Evolutionary conservation across 2,329 filamentous ascomycete genomes (phyloP).

Genomic region (Epicoccum sorghinum): DNA sequence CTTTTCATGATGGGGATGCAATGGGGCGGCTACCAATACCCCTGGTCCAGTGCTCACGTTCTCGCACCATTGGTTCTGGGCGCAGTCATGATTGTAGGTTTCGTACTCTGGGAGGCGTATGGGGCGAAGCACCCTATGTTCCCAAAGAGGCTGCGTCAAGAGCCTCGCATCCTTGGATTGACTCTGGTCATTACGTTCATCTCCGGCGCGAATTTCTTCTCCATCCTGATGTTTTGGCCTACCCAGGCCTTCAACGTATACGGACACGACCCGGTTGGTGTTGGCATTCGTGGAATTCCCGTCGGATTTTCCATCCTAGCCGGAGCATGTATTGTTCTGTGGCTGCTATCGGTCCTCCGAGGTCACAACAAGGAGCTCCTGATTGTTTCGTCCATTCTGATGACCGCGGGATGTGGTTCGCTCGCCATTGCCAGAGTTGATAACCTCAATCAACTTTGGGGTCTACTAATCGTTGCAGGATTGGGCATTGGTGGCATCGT

Average conservation of each 20-base stretch:
- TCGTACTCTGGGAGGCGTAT: slow-evolving; percentile 55
- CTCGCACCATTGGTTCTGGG: slow-evolving; percentile 62
- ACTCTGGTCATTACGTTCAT: slow-evolving; percentile 43
- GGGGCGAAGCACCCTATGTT: slow-evolving; percentile 52
- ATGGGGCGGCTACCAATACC: slow-evolving; percentile 61
- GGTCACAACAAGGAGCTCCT: slow-evolving; percentile 67
- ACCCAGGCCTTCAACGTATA: slow-evolving; percentile 42
- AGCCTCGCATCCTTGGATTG: slow-evolving; percentile 33
- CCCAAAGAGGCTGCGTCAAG: slow-evolving; percentile 40
- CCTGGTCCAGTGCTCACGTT: slow-evolving; percentile 62
- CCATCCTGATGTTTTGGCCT: slow-evolving; percentile 43
- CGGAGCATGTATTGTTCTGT: slow-evolving; percentile 66
- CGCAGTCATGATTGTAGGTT: slow-evolving; percentile 50
- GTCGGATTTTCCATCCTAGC: slow-evolving; percentile 67
- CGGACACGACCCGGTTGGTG: slow-evolving; percentile 65
- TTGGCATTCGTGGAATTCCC: slow-evolving; percentile 68
- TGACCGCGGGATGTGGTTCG: slow-evolving; percentile 69
- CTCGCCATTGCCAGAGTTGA: slow-evolving; percentile 58
- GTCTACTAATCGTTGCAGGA: slow-evolving; percentile 64
- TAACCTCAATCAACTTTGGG: slow-evolving; percentile 63
- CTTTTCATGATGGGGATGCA: slow-evolving; percentile 41
- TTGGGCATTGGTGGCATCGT: slow-evolving; percentile 72
- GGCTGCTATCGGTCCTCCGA: slow-evolving; percentile 62
- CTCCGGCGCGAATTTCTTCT: slow-evolving; percentile 42
- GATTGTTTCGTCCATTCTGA: slow-evolving; percentile 64